Conservation (phyloP, 257 asterid species). For the Nicotiana knightiana region DNA sequence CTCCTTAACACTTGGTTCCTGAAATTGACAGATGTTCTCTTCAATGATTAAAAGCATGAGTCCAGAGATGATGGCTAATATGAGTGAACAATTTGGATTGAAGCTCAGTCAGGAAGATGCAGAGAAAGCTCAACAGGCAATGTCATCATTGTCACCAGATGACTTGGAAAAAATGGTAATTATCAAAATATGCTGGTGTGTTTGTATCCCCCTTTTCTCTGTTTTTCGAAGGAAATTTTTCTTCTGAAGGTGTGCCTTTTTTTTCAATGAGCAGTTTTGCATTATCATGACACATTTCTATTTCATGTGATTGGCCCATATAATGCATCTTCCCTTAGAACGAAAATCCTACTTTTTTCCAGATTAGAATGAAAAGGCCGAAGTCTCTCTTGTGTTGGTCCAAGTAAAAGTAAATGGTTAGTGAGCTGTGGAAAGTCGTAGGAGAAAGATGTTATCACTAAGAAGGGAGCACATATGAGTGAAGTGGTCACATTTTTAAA, state of each 20-base stretch:
- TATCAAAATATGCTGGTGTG: neutral
- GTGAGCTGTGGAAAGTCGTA: neutral
- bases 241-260: neutral
- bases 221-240: neutral
- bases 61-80: conserved; percentile 95
- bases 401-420: neutral
- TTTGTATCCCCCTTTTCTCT: neutral
- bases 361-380: neutral
- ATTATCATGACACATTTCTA: neutral
- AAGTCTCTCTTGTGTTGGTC: neutral
- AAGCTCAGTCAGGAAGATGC: conserved; percentile 93
- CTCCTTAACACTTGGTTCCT: conserved; percentile 7
- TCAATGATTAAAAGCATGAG: conserved; percentile 82
- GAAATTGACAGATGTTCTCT: conserved; percentile 71
- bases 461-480: neutral
- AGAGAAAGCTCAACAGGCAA: conserved; percentile 97
- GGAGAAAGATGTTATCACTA: neutral
- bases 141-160: conserved; percentile 92
- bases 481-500: neutral
- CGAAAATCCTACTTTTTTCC: neutral
- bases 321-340: neutral
- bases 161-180: conserved; percentile 83
- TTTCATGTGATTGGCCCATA: neutral
- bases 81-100: conserved; percentile 89
- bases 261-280: neutral